Conservation (phyloP, 2,329 filamentous ascomycete genomes). For the Arthrinium phaeospermum region DNA sequence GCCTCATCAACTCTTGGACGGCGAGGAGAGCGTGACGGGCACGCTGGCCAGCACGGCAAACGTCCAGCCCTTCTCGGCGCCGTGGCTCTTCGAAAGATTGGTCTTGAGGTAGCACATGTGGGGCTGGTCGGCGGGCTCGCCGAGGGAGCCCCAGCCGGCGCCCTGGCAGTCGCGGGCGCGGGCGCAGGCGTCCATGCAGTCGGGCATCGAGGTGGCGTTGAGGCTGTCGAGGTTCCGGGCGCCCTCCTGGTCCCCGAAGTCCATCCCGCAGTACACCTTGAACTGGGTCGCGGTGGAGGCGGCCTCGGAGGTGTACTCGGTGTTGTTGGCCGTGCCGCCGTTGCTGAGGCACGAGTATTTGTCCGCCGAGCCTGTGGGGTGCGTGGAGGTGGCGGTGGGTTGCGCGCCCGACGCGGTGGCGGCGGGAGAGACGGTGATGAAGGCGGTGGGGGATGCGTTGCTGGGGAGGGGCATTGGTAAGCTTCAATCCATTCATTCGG, state of each 20-base stretch:
- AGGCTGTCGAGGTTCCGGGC: conserved; percentile 26
- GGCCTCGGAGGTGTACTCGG: conserved; percentile 31
- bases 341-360: conserved; percentile 22
- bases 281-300: conserved; percentile 29
- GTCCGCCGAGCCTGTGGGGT: conserved; percentile 25
- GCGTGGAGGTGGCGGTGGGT: conserved; percentile 22
- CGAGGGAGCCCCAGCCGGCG: conserved; percentile 30
- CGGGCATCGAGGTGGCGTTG: conserved; percentile 28
- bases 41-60: conserved; percentile 21
- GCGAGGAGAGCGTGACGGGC: neutral
- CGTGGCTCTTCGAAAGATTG: conserved; percentile 23
- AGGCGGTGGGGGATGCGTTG: neutral
- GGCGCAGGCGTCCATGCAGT: conserved; percentile 34
- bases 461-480: neutral
- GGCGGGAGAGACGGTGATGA: conserved; percentile 12
- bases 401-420: conserved; percentile 22
- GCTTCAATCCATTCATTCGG: conserved; percentile 19
- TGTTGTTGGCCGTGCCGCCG: conserved; percentile 34
- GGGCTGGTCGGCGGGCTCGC: conserved; percentile 21
- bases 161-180: conserved; percentile 27
- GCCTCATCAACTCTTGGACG: neutral
- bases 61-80: conserved; percentile 20
- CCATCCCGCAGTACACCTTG: conserved; percentile 34
- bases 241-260: conserved; percentile 32
- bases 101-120: conserved; percentile 33